Evolutionary conservation across 2,329 filamentous ascomycete species (phyloP).

Genomic region (Torrubiella hemipterigena): DNA sequence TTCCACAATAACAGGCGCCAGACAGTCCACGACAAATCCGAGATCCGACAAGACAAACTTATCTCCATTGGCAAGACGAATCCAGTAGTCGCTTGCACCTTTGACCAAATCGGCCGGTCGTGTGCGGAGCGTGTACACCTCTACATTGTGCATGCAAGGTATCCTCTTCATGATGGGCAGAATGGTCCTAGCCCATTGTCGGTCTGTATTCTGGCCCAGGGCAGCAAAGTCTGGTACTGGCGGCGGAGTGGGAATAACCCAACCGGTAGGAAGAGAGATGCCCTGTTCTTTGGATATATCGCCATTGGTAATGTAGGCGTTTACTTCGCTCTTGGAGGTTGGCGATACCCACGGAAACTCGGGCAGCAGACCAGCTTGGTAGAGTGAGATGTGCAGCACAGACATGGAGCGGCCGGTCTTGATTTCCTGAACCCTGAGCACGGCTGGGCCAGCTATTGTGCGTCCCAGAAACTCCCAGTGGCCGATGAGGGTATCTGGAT

Average conservation of each 20-base stretch:
- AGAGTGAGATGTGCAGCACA: slow-evolving; percentile 28
- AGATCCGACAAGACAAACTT: slow-evolving; percentile 53
- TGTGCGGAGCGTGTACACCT: slow-evolving; percentile 31
- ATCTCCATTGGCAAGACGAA: slow-evolving; percentile 45
- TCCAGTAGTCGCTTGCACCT: slow-evolving; percentile 48
- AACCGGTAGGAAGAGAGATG: slow-evolving; percentile 15
- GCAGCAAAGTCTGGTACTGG: slow-evolving; percentile 15
- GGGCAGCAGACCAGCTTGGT: slow-evolving; percentile 22
- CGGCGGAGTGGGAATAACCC: slow-evolving; percentile 10
- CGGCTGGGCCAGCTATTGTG: slow-evolving; percentile 22
- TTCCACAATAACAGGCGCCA: slow-evolving; percentile 56
- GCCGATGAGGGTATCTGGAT: slow-evolving; percentile 24
- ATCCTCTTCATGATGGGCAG: slow-evolving; percentile 5
- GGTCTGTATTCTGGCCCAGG: slow-evolving; percentile 13
- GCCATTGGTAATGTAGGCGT: slow-evolving; percentile 28
- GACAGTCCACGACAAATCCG: slow-evolving; percentile 51
- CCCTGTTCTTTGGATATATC: slow-evolving; percentile 19
- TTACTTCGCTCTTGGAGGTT: slow-evolving; percentile 17
- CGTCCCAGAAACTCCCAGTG: slow-evolving; percentile 30
- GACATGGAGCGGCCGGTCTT: slow-evolving; percentile 29
- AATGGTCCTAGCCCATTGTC: slow-evolving; percentile 14
- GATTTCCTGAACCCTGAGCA: slow-evolving; percentile 25
- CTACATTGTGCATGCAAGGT: slow-evolving; percentile 13
- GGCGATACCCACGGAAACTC: slow-evolving; percentile 22
- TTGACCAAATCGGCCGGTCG: not conserved